phyloP scores from a whole-genome alignment of 805 yeast species.

The Candida gorgasii region DNA sequence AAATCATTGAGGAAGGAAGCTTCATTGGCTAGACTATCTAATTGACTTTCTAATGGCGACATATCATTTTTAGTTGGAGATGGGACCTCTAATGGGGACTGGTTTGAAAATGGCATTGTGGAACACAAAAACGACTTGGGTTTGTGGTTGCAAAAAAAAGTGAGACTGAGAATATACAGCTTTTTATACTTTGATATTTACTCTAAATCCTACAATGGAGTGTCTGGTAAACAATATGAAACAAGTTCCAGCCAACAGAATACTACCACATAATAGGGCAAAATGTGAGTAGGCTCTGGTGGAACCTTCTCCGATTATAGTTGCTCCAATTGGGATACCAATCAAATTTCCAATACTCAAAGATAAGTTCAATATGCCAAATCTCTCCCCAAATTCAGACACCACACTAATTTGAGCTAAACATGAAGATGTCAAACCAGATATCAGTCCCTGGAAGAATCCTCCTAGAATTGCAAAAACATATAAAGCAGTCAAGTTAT shows the following conservation, averaged over 20 bases:
- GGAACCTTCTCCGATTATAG: slow-evolving; percentile 27
- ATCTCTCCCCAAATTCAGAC: slow-evolving; percentile 36
- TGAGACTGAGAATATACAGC: background rate
- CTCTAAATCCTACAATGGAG: slow-evolving; percentile 21
- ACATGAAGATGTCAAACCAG: slow-evolving; percentile 46
- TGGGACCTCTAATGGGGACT: background rate
- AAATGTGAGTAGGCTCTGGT: slow-evolving; percentile 29
- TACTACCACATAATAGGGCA: slow-evolving; percentile 30
- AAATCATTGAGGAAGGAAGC: slow-evolving; percentile 22
- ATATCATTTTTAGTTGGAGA: background rate
- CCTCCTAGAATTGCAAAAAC: slow-evolving; percentile 36
- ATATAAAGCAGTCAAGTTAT: slow-evolving; percentile 23
- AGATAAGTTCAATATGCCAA: slow-evolving; percentile 32
- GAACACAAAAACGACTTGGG: background rate
- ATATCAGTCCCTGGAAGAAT: slow-evolving; percentile 33
- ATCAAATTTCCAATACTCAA: slow-evolving; percentile 28
- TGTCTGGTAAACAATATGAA: slow-evolving; percentile 27
- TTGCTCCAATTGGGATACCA: slow-evolving; percentile 32
- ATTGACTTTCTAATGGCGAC: slow-evolving; percentile 16
- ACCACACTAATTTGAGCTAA: slow-evolving; percentile 57
- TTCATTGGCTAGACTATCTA: slow-evolving; percentile 26
- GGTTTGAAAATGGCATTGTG: slow-evolving; percentile 3
- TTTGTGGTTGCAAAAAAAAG: slow-evolving; percentile 10
- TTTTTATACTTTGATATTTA: slow-evolving; percentile 22
- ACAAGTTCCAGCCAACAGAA: slow-evolving; percentile 27